Base-by-base conservation (phyloP, 2,329 filamentous ascomycete species). In the Chaetomiaceae sp. region DNA sequence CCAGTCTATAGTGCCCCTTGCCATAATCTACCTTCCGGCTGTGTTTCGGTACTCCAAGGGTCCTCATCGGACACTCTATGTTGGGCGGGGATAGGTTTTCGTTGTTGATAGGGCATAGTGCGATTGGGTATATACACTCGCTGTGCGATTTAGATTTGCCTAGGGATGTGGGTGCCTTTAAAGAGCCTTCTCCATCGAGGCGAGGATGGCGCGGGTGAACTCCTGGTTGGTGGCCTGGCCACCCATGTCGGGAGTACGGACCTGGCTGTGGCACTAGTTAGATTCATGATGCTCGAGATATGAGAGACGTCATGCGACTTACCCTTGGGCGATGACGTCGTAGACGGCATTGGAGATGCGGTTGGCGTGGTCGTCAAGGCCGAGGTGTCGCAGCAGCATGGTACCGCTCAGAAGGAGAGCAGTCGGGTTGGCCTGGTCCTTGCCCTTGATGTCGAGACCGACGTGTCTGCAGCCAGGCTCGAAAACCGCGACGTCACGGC, bases 381-480 rank as follows among this genome's bases (percentile, higher is more conserved):
- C 94, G 62, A 99, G 82, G 77, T 99, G 94, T 70, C 94, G 87
- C 71, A 99, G 82, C 66, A 99, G 86, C 94, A 99, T 99, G 71
- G 90, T 89, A 62, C 90, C 90, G 55, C 90, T 96, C 60, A 99
- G 87, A 64, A 99, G 83, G 78, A 99, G 80, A 61, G 94, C 94
- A 52, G 90, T 96, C 49, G 94, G 94, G 82, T 99, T 99, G 62
- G 94, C 94, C 79, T 97, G 90, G 75, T 96, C 91, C 81, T 96
- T 96, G 79, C 94, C 94, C 85, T 97, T 91, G 78, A 99, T 99
- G 73, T 99, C 94, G 45, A 99, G 87, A 75, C 94, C 94, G 70
- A 99, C 94, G 82, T 99, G 94, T 76, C 94, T 87, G 86, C 94
- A 99, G 62, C 94, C 94, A 57, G 94, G 94, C 82, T 99, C 94